phyloP scores from a whole-genome alignment of 192 early-diverging fungal genomes.

The Linnemannia exigua region DNA sequence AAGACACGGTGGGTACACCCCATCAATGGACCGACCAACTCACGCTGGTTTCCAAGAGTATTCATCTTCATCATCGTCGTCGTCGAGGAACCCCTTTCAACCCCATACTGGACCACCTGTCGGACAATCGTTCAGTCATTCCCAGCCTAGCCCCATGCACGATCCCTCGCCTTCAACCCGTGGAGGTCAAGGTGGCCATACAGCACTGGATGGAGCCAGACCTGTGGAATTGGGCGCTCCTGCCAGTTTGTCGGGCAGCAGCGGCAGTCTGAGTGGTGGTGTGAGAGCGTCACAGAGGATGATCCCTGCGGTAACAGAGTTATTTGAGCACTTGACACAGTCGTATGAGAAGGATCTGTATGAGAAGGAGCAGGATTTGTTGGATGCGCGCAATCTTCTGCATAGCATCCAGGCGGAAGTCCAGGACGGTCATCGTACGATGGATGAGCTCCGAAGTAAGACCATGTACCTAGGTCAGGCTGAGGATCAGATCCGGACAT shows the following conservation, averaged over 20 bases:
- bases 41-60: constrained; percentile 19
- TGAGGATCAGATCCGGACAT: constrained; percentile 38
- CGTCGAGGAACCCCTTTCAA: constrained; percentile 18
- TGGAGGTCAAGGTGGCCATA: constrained; percentile 7
- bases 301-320: constrained; percentile 54
- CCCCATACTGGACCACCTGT: neutral
- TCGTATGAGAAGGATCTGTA: constrained; percentile 61
- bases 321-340: constrained; percentile 61
- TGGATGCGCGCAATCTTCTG: constrained; percentile 53
- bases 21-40: constrained; percentile 15
- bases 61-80: neutral
- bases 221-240: neutral
- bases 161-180: neutral
- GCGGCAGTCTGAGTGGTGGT: neutral
- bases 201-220: neutral
- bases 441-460: constrained; percentile 42
- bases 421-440: constrained; percentile 37
- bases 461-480: constrained; percentile 32
- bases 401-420: constrained; percentile 46
- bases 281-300: constrained; percentile 30
- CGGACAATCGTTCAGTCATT: neutral
- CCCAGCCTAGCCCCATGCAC: neutral
- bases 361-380: constrained; percentile 60
- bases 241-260: neutral
- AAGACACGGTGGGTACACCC: constrained; percentile 4